Evolutionary conservation across 805 yeast species (phyloP).

Genomic region (Pichia californica): DNA sequence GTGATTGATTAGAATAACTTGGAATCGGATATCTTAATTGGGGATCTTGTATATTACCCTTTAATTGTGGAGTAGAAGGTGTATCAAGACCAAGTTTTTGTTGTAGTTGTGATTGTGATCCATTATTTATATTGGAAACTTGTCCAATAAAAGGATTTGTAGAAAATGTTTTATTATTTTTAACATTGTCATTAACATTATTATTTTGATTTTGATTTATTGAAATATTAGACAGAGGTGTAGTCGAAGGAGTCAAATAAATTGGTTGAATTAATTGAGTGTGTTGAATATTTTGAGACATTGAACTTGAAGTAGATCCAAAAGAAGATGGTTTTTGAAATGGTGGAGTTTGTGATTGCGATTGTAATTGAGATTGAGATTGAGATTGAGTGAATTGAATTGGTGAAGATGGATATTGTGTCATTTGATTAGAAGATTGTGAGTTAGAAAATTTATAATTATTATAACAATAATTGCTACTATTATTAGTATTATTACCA

Average conservation of each 20-base stretch:
- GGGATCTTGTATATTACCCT: no score
- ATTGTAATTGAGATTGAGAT: no score
- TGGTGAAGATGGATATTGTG: slow-evolving; percentile 1
- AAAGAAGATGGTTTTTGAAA: background rate
- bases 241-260: background rate
- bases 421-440: background rate
- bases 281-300: background rate
- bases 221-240: background rate
- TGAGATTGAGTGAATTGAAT: background rate
- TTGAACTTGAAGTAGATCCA: background rate
- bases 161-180: background rate
- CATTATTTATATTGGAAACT: no score
- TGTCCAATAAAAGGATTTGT: background rate
- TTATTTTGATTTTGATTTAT: background rate
- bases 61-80: background rate
- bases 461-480: background rate
- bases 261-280: background rate
- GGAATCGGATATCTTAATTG: background rate
- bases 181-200: no score
- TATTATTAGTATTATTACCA: no score
- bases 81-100: no score
- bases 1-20: background rate
- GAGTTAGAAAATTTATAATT: background rate
- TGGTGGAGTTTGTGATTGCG: background rate
- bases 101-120: no score